phyloP scores from a whole-genome alignment of 441 rosid genomes.

The Sinapis alba region DNA sequence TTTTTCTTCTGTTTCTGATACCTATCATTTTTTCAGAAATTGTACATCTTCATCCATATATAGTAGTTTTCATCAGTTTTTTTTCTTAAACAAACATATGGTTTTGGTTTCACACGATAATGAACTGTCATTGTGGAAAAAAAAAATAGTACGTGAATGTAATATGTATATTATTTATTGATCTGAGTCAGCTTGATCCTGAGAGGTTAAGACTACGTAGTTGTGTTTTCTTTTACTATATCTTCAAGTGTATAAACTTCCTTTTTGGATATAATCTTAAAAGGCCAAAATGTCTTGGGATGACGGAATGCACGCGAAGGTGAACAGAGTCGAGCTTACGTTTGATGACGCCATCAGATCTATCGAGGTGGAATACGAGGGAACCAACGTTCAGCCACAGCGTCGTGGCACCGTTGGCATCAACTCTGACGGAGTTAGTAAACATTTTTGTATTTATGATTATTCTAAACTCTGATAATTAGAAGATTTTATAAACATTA shows the following conservation, averaged over 20 bases:
- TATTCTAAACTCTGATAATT: background rate
- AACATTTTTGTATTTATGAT: background rate
- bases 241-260: background rate
- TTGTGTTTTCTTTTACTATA: background rate
- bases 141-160: background rate
- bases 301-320: conserved; percentile 35
- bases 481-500: too few species aligned
- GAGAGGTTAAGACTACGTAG: background rate
- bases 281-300: conserved; percentile 34
- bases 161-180: background rate
- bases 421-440: conserved; percentile 29
- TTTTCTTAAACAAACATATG: background rate
- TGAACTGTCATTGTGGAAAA: background rate
- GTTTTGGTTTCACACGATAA: background rate
- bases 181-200: background rate
- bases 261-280: background rate
- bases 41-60: background rate
- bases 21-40: background rate
- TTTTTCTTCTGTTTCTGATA: background rate
- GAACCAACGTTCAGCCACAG: conserved; percentile 7
- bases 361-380: conserved; percentile 25
- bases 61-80: background rate
- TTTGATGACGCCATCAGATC: conserved; percentile 30
- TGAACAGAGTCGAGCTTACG: conserved; percentile 16
- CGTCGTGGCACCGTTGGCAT: conserved; percentile 17